phyloP scores from a whole-genome alignment of 257 asterid species.

The Solanum paucissectum region DNA sequence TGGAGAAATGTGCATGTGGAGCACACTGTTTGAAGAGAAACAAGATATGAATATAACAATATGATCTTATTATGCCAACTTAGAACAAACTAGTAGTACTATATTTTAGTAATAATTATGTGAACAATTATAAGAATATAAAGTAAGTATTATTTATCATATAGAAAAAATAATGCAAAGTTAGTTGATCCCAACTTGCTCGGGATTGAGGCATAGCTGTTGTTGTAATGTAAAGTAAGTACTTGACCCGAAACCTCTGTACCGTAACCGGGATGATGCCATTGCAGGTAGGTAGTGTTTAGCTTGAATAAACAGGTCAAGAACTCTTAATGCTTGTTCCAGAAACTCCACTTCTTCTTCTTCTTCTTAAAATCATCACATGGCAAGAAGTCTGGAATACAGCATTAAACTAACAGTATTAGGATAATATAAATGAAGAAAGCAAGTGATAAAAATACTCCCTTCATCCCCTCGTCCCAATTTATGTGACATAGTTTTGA shows the following conservation, averaged over 20 bases:
- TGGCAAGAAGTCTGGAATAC: slow-evolving; percentile 48
- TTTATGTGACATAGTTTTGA: background rate
- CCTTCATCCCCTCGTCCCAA: background rate
- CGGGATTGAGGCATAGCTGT: background rate
- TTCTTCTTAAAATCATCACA: slow-evolving; percentile 65
- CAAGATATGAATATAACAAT: background rate
- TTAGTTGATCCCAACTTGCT: background rate
- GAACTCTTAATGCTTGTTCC: slow-evolving; percentile 48
- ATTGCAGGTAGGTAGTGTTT: background rate
- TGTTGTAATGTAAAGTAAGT: slow-evolving; percentile 1
- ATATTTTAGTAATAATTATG: background rate
- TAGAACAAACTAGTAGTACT: background rate
- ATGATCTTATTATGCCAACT: background rate
- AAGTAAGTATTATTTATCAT: background rate
- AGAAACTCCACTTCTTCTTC: slow-evolving; percentile 85
- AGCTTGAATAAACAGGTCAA: background rate
- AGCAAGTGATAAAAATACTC: background rate
- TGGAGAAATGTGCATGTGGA: background rate
- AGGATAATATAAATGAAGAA: background rate
- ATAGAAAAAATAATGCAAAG: background rate
- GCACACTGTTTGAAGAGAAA: background rate
- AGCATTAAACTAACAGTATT: background rate
- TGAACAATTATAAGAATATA: background rate
- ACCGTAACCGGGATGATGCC: background rate
- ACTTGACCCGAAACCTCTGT: slow-evolving; percentile 7